phyloP scores from a whole-genome alignment of 139 green algal species.

The Picochlorum sp. region DNA sequence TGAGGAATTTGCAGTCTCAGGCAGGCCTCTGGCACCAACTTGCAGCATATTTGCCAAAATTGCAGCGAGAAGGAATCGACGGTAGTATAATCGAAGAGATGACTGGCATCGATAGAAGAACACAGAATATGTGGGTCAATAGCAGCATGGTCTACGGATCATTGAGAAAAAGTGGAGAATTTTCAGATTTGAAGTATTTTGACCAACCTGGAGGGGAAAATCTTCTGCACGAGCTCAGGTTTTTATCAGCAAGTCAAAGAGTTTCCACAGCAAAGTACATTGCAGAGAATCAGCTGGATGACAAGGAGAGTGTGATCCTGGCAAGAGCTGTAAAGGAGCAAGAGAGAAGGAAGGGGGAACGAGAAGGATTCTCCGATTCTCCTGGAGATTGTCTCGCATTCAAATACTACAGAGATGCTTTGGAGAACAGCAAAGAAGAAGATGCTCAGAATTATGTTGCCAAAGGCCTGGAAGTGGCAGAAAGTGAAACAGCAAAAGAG shows the following conservation, averaged over 20 bases:
- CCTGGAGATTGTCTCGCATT: slow-evolving; percentile 70
- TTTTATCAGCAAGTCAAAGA: slow-evolving; percentile 34
- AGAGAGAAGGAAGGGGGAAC: slow-evolving; percentile 42
- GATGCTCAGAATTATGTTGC: slow-evolving; percentile 31
- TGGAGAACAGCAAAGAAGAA: slow-evolving; percentile 45
- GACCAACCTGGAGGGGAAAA: slow-evolving; percentile 33
- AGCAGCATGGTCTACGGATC: slow-evolving; percentile 4
- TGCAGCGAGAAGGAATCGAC: slow-evolving; percentile 49
- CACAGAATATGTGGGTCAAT: slow-evolving; percentile 58
- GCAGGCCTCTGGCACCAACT: slow-evolving; percentile 62
- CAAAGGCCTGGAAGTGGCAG: slow-evolving; percentile 39
- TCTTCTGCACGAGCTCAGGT: slow-evolving; percentile 59
- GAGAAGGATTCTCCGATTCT: slow-evolving; percentile 48
- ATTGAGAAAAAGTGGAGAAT: slow-evolving; percentile 1
- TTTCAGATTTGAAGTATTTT: slow-evolving; percentile 39
- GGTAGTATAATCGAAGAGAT: slow-evolving; percentile 40
- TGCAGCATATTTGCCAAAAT: slow-evolving; percentile 47
- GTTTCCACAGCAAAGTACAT: slow-evolving; percentile 31
- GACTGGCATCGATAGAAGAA: slow-evolving; percentile 52
- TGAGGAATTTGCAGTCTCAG: slow-evolving; percentile 35
- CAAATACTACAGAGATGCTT: slow-evolving; percentile 70
- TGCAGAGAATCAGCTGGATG: slow-evolving; percentile 25
- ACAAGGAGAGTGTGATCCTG: slow-evolving; percentile 24
- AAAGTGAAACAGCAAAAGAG: slow-evolving; percentile 29
- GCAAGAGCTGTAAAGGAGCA: slow-evolving; percentile 70